Evolutionary conservation across 768 basidiomycete species (phyloP).

Genomic region (Kwoniella bestiolae): DNA sequence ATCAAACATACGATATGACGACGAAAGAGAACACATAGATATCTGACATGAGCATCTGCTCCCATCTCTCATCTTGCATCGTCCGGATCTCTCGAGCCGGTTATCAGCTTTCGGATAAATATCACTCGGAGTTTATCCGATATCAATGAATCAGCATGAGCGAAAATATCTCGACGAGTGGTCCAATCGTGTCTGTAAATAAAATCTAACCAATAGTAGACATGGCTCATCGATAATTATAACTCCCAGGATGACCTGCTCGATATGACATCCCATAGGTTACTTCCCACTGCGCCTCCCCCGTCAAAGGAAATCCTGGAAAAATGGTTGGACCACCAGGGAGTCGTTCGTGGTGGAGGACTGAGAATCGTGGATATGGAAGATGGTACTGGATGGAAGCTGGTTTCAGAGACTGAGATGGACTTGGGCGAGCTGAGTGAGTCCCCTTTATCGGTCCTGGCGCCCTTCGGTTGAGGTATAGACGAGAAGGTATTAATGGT

Average conservation of each 20-base stretch:
- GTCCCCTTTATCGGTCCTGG: background rate
- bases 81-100: background rate
- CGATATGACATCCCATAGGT: slow-evolving; percentile 19
- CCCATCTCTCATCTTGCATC: background rate
- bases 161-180: too few relatives aligned
- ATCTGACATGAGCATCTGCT: background rate
- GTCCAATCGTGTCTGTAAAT: too few relatives aligned
- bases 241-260: background rate
- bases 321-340: slow-evolving; percentile 24
- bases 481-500: too few relatives aligned
- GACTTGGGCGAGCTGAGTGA: slow-evolving; percentile 31
- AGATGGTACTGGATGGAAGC: slow-evolving; percentile 33
- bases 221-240: too few relatives aligned
- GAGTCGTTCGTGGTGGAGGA: background rate
- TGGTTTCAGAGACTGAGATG: slow-evolving; percentile 18
- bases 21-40: background rate
- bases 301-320: slow-evolving; percentile 18
- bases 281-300: slow-evolving; percentile 18
- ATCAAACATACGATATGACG: background rate
- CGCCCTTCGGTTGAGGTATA: background rate
- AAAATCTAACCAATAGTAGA: too few relatives aligned
- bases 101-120: slow-evolving; percentile 3
- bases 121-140: background rate
- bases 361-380: slow-evolving; percentile 25
- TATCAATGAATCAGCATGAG: background rate